Percentiles rank a stretch among this genome's conserved stretches.
Conservation (phyloP, 345 rosid genomes). For the Viola odorata region DNA sequence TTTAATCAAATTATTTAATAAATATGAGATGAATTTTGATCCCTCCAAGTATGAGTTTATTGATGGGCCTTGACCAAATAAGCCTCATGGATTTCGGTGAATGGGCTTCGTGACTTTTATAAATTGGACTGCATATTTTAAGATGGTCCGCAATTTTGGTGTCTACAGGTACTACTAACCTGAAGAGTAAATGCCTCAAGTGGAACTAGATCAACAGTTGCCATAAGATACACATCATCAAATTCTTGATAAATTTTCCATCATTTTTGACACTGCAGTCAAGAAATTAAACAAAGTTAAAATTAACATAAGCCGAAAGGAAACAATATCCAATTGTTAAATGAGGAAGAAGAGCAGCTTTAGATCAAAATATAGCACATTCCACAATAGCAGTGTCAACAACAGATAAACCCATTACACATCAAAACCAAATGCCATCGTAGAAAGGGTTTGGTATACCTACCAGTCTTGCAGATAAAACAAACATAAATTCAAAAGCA, state of each 20-base stretch:
- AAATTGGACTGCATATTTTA: background rate
- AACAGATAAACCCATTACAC: too few species aligned
- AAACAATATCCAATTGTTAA: too few species aligned
- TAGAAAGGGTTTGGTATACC: constrained; percentile 19
- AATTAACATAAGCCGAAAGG: too few species aligned
- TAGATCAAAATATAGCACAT: too few species aligned
- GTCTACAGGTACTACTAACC: constrained; percentile 38
- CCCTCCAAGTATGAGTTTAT: too few species aligned
- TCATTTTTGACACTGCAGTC: constrained; percentile 64
- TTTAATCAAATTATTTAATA: too few species aligned
- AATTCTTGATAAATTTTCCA: constrained; percentile 85
- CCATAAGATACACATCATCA: constrained; percentile 80
- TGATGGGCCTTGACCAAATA: too few species aligned
- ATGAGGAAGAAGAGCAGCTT: background rate
- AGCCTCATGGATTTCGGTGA: too few species aligned
- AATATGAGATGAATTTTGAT: too few species aligned
- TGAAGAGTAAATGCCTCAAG: constrained; percentile 85
- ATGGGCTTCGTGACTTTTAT: too few species aligned
- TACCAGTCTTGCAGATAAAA: constrained; percentile 77
- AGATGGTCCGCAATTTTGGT: background rate
- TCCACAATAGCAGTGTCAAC: too few species aligned
- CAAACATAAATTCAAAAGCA: constrained; percentile 74
- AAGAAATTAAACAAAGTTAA: constrained; percentile 9
- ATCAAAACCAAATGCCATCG: background rate
- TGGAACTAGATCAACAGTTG: constrained; percentile 76